Evolutionary conservation across 164 flowering plant genomes (phyloP), one percentile per base, ranked within the genome.

Genomic region (Tetracentron sinense): DNA sequence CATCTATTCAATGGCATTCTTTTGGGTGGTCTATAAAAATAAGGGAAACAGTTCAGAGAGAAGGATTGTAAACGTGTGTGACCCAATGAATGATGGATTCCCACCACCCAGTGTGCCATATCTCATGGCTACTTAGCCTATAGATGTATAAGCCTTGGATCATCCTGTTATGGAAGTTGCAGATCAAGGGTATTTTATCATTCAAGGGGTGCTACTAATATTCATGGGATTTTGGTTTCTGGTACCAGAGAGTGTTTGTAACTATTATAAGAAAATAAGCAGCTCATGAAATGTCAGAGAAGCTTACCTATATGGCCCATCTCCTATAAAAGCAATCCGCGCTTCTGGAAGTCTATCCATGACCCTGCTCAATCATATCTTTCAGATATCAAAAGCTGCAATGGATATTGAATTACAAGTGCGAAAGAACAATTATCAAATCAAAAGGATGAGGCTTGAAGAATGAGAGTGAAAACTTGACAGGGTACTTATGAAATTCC

Each of bases 241-340:
- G 20, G 11, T 19, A 19, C 12, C 12, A 19, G 6, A 20, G 1
- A 25, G 11, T 26, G 23, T 14, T 42, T 4, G 20, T 31, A n/a
- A 8, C 20, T 60, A 38, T 6, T 42, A 49, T 7, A 51, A 7
- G 12, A 63, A 63, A 27, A 17, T 14, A 58, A 10, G 33, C 15
- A 48, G 22, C 26, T 16, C 10, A 10, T 54, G 61, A 70, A 25
- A 58, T 31, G 35, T 5, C 52, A 42, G 22, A 48, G 42, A 44
- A 33, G 35, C 57, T 61, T 74, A 94, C 99, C 96, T 86, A 65
- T 94, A 86, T 20, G 99, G 99, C 5, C 99, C 99, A 79, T 94
- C 99, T 60, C 99, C 99, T 69, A 94, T 78, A 56, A 94, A 88
- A 61, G 99, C 99, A 57, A 95, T 89, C 58, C 97, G 79, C 27